Percentiles rank a stretch among this genome's conserved stretches.
Conservation (phyloP, 148 eudicot genomes). For the Fagopyrum esculentum region DNA sequence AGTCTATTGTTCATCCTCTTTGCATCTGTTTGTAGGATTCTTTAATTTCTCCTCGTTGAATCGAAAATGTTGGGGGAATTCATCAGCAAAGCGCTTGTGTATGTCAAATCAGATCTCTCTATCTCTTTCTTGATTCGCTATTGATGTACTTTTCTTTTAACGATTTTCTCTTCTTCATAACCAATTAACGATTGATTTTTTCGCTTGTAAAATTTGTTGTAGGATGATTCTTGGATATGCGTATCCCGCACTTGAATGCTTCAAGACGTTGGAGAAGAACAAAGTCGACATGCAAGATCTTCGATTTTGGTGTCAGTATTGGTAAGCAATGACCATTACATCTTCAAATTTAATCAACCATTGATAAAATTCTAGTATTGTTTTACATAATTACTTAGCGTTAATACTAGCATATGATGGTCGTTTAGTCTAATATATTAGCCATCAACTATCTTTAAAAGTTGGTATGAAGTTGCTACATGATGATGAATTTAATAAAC, state of each 20-base stretch:
- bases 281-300: constrained; percentile 69
- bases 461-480: not conserved
- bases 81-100: constrained; percentile 65
- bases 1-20: not conserved
- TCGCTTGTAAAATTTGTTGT: constrained; percentile 5
- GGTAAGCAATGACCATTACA: constrained; percentile 29
- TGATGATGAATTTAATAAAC: not conserved
- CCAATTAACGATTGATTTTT: not conserved
- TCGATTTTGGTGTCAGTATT: constrained; percentile 98
- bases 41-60: not conserved
- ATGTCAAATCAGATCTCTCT: constrained; percentile 23
- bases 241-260: constrained; percentile 93
- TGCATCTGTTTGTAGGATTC: not conserved
- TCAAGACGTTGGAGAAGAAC: constrained; percentile 80
- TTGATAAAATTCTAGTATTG: not conserved
- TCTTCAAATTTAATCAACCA: not conserved
- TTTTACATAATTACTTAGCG: too few species aligned
- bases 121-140: not conserved
- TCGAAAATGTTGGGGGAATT: constrained; percentile 69
- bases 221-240: constrained; percentile 87
- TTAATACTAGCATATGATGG: not conserved
- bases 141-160: not conserved
- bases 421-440: not conserved
- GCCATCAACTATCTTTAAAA: not conserved
- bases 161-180: not conserved